Evolutionary conservation across 306 rosid genomes (phyloP).

Genomic region (Medicago lupulina): DNA sequence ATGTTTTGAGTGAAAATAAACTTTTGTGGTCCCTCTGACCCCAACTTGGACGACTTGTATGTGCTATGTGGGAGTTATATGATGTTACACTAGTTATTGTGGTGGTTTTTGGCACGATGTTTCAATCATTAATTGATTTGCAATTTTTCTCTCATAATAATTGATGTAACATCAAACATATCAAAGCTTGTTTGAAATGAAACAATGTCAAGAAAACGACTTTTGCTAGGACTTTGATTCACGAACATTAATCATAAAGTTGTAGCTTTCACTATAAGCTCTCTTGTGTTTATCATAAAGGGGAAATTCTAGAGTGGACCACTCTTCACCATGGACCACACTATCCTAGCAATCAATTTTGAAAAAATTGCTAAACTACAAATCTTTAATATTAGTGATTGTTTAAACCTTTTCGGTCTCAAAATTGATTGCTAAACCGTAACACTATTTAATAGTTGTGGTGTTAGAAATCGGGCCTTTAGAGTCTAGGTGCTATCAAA

Average conservation of each 20-base stretch:
- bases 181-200: neutral
- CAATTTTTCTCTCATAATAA: neutral
- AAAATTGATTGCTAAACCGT: no score
- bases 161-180: neutral
- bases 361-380: no score
- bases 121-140: constrained; percentile 23
- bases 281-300: constrained; percentile 8
- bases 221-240: constrained; percentile 27
- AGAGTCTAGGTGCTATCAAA: no score
- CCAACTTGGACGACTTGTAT: neutral
- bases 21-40: neutral
- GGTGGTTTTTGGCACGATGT: constrained; percentile 17
- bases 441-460: no score
- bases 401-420: no score
- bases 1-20: neutral
- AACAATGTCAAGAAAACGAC: neutral
- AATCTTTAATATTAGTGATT: no score
- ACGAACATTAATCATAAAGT: constrained; percentile 6
- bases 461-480: no score
- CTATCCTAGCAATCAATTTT: neutral
- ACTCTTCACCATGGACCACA: neutral
- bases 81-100: neutral
- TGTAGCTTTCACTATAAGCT: constrained; percentile 5
- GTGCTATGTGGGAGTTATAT: neutral
- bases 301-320: neutral